Evolutionary conservation across 306 rosid species (phyloP).

Genomic region (apple (Malus domestica)): ASM211411v1 NC_041798.1:5845501-5846000

Average conservation of each 20-base stretch:
- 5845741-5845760: constrained; percentile 13
- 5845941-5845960: background rate
- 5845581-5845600: constrained; percentile 78
- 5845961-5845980: background rate
- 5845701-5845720: background rate
- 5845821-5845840: constrained; percentile 78
- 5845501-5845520: constrained; percentile 80
- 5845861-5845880: constrained; percentile 74
- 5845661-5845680: constrained; percentile 60
- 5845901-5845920: background rate
- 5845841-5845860: constrained; percentile 91
- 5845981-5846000: background rate
- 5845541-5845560: constrained; percentile 98
- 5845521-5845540: constrained; percentile 96
- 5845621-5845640: constrained; percentile 90
- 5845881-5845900: constrained; percentile 84
- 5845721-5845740: background rate
- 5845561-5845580: constrained; percentile 94
- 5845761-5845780: constrained; percentile 69
- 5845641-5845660: constrained; percentile 99
- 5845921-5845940: background rate
- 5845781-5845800: constrained; percentile 98
- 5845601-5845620: constrained; percentile 95
- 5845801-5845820: constrained; percentile 90
- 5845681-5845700: background rate